Conservation (phyloP, 2,329 filamentous ascomycete species). For the Xylariaceae sp. region DNA sequence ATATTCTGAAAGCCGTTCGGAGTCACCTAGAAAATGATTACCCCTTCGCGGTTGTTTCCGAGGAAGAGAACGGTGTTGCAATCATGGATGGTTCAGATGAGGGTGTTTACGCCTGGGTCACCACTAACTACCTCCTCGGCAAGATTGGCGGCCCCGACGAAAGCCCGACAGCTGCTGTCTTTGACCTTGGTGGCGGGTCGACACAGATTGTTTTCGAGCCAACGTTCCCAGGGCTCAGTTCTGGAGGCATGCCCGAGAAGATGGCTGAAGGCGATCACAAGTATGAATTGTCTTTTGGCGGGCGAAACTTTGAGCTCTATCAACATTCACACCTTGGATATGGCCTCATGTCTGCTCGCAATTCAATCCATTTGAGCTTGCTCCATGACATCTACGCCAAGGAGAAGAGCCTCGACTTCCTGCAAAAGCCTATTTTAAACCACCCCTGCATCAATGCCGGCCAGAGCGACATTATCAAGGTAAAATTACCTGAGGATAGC, state of each 20-base stretch:
- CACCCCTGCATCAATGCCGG: constrained; percentile 70
- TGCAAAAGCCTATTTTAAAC: constrained; percentile 36
- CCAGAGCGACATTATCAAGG: constrained; percentile 67
- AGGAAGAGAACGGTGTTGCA: constrained; percentile 79
- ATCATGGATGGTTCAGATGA: constrained; percentile 98
- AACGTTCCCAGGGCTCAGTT: constrained; percentile 69
- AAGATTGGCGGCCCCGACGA: constrained; percentile 94
- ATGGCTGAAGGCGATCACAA: constrained; percentile 91
- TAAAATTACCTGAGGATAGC: constrained; percentile 65
- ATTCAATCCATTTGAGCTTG: constrained; percentile 74
- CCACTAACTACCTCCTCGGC: constrained; percentile 94
- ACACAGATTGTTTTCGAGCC: constrained; percentile 99
- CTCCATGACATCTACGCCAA: constrained; percentile 66
- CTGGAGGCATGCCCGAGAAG: constrained; percentile 78
- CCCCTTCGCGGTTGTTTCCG: constrained; percentile 88
- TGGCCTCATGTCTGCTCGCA: constrained; percentile 90
- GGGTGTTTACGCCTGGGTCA: constrained; percentile 98
- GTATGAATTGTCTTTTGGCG: constrained; percentile 86
- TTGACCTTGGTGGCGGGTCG: constrained; percentile 93
- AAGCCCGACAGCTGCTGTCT: constrained; percentile 85
- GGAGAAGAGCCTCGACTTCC: constrained; percentile 46
- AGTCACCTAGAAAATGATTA: constrained; percentile 79
- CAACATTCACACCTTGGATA: constrained; percentile 98
- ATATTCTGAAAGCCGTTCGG: constrained; percentile 82
- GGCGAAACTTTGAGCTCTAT: constrained; percentile 86